Evolutionary conservation across 345 rosid genomes (phyloP).

Genomic region (Firmiana major): DNA sequence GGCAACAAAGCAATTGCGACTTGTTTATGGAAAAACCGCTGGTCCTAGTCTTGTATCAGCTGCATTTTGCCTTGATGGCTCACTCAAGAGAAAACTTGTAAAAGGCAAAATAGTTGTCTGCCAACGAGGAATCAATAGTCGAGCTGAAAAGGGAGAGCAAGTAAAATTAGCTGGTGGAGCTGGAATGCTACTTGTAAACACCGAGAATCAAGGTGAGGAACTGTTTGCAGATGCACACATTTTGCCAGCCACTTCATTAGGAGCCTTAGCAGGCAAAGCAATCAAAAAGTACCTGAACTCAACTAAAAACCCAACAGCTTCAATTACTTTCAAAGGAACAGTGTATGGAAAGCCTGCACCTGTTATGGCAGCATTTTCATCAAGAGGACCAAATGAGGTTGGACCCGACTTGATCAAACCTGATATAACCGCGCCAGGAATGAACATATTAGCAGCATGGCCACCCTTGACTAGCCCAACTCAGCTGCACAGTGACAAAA

Average conservation of each 20-base stretch:
- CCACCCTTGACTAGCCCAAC: slow-evolving; percentile 15
- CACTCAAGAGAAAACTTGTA: slow-evolving; percentile 31
- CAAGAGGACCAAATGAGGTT: slow-evolving; percentile 28
- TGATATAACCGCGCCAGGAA: slow-evolving; percentile 30
- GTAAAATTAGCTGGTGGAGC: slow-evolving; percentile 7
- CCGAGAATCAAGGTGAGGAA: not conserved
- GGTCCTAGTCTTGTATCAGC: not conserved
- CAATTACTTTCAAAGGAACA: slow-evolving; percentile 17
- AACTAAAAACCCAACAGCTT: slow-evolving; percentile 17
- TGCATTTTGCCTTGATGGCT: slow-evolving; percentile 13
- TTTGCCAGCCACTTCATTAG: slow-evolving; percentile 10
- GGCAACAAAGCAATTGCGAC: slow-evolving; percentile 17
- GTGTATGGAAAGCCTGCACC: slow-evolving; percentile 20
- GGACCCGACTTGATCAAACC: slow-evolving; percentile 30
- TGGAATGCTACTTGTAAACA: slow-evolving; percentile 7
- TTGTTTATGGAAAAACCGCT: not conserved
- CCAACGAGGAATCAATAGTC: slow-evolving; percentile 10
- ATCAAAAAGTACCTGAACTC: slow-evolving; percentile 12
- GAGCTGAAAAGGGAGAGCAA: slow-evolving; percentile 8
- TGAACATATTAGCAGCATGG: slow-evolving; percentile 32
- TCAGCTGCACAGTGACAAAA: slow-evolving; percentile 12
- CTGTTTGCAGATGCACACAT: slow-evolving; percentile 7
- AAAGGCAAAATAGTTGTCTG: slow-evolving; percentile 44
- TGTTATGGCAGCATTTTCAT: slow-evolving; percentile 24
- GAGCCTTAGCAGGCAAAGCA: slow-evolving; percentile 8